Conservation (phyloP, 768 basidiomycete genomes). For the Pisolithus marmoratus region DNA sequence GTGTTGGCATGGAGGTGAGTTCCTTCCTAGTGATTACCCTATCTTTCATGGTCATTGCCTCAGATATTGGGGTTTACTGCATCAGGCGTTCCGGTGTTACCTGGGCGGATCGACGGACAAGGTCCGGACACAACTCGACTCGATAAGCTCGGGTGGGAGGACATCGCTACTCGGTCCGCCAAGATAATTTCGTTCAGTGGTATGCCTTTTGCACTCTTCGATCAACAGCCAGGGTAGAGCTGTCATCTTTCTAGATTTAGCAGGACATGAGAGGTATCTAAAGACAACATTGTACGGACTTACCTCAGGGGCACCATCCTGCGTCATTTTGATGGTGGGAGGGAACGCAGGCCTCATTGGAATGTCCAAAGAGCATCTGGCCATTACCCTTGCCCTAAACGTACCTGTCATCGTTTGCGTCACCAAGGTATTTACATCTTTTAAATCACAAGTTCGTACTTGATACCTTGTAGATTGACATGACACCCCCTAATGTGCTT, state of each 20-base stretch:
- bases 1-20: constrained; percentile 92
- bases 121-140: constrained; percentile 64
- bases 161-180: constrained; percentile 81
- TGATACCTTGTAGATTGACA: constrained; percentile 60
- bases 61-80: constrained; percentile 88
- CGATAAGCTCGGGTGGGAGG: constrained; percentile 94
- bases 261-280: constrained; percentile 90
- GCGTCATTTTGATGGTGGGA: constrained; percentile 89
- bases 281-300: constrained; percentile 94
- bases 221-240: background rate
- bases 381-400: constrained; percentile 88
- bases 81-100: constrained; percentile 73
- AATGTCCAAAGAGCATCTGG: constrained; percentile 95
- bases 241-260: constrained; percentile 62
- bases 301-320: constrained; percentile 90
- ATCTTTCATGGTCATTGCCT: background rate
- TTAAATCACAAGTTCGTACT: background rate
- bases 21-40: background rate
- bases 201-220: background rate
- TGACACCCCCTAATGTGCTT: constrained; percentile 91
- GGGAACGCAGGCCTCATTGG: constrained; percentile 89
- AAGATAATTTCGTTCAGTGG: constrained; percentile 95
- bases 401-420: constrained; percentile 93
- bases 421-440: constrained; percentile 62
- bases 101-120: constrained; percentile 47